Percentiles rank a stretch among this genome's conserved stretches.
phyloP scores from a whole-genome alignment of 495 filamentous ascomycete species.

The Melanomma pulvis-pyrius region DNA sequence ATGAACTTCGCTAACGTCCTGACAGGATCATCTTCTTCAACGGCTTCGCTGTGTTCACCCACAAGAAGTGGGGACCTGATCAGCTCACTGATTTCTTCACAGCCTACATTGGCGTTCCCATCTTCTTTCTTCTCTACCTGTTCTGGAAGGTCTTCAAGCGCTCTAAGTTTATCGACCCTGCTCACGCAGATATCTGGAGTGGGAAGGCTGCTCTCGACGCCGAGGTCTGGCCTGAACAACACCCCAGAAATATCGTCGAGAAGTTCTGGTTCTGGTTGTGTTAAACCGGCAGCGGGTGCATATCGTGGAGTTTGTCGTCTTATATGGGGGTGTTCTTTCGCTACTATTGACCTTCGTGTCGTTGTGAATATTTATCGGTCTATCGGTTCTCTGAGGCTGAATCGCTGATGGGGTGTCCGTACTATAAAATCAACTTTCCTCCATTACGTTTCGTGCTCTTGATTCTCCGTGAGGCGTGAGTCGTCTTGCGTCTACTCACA shows the following conservation, averaged over 20 bases:
- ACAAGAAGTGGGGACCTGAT: constrained; percentile 50
- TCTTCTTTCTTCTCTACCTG: constrained; percentile 60
- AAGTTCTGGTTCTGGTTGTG: constrained; percentile 59
- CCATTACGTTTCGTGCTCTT: not conserved
- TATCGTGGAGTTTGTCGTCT: not conserved
- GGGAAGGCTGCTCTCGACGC: constrained; percentile 66
- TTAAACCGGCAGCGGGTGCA: constrained; percentile 25
- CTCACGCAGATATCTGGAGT: constrained; percentile 62
- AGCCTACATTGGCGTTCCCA: constrained; percentile 63
- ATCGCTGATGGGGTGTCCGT: not conserved
- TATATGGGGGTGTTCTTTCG: not conserved
- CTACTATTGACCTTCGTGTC: not conserved
- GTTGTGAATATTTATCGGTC: not conserved
- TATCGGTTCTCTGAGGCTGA: not conserved
- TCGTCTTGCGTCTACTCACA: not conserved
- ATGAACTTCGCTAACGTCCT: constrained; percentile 3
- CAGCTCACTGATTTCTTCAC: constrained; percentile 52
- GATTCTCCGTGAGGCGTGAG: not conserved
- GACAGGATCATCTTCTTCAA: constrained; percentile 57
- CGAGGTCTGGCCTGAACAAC: constrained; percentile 53
- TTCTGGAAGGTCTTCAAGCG: constrained; percentile 58
- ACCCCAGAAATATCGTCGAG: constrained; percentile 55
- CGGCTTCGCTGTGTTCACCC: constrained; percentile 57
- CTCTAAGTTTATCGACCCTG: constrained; percentile 52
- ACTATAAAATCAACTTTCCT: not conserved